Evolutionary conservation across 2,329 filamentous ascomycete genomes (phyloP).

Genomic region (Mycosphaerella arachidis): DNA sequence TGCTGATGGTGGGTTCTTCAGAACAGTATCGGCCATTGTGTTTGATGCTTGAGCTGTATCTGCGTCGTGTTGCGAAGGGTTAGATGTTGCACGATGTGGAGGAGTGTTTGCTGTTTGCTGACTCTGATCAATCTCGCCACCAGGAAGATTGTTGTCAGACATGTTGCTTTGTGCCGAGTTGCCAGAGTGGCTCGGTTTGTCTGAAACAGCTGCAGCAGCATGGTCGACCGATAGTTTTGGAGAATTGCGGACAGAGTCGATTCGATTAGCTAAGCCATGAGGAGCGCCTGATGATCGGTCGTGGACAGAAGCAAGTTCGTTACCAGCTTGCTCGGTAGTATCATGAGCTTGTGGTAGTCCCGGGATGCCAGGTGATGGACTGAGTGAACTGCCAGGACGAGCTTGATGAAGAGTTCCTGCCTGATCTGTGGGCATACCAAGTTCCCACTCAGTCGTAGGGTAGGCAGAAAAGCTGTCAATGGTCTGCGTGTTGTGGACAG

Average conservation of each 20-base stretch:
- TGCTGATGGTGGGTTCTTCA: not conserved
- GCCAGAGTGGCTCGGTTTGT: not conserved
- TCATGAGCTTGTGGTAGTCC: not conserved
- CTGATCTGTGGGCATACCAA: not conserved
- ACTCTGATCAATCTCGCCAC: not conserved
- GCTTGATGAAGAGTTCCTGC: not conserved
- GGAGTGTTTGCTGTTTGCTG: conserved; percentile 13
- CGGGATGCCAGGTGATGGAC: not conserved
- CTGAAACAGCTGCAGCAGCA: not conserved
- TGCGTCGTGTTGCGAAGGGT: not conserved
- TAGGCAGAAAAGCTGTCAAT: conserved; percentile 25
- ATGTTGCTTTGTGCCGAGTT: not conserved
- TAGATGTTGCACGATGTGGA: not conserved
- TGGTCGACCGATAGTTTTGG: not conserved
- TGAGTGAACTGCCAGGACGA: not conserved
- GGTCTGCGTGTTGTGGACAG: conserved; percentile 25
- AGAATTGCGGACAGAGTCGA: not conserved
- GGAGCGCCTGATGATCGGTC: not conserved
- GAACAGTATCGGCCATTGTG: not conserved
- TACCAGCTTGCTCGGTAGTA: not conserved
- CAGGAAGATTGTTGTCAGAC: not conserved
- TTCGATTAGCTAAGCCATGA: not conserved
- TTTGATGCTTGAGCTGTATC: not conserved
- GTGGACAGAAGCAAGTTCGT: not conserved
- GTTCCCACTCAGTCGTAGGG: conserved; percentile 9